These are phyloP conservation scores for Fusarium tupiense DNA, from an alignment of 2,329 filamentous ascomycete species.

Conservation along the genomic window DNA sequence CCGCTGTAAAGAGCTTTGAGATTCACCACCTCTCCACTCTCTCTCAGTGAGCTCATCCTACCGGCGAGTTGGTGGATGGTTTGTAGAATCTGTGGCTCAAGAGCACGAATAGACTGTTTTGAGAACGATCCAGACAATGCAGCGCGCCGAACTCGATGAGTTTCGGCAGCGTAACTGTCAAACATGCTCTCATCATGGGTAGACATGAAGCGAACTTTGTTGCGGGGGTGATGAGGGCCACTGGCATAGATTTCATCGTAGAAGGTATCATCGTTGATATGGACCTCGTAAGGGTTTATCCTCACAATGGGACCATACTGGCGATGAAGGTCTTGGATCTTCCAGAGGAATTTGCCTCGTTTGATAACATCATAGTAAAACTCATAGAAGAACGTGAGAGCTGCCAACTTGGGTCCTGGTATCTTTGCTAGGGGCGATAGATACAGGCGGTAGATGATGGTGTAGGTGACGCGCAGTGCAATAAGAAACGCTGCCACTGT, in stretches of 20 bases:
- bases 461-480: background rate
- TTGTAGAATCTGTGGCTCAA: background rate
- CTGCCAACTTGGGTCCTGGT: background rate
- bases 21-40: background rate
- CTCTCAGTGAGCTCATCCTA: background rate
- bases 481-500: background rate
- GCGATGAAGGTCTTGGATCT: background rate
- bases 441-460: background rate
- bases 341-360: background rate
- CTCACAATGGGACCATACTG: background rate
- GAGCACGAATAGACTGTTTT: background rate
- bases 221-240: background rate
- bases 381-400: background rate
- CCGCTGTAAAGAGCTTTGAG: background rate
- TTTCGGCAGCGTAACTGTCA: background rate
- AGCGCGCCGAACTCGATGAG: background rate
- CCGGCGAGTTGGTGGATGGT: background rate
- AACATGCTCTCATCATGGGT: slow-evolving; percentile 4
- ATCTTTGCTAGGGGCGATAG: background rate
- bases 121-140: background rate
- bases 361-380: slow-evolving; percentile 1
- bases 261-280: background rate
- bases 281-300: background rate
- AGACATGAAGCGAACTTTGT: slow-evolving; percentile 2
- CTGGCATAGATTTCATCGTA: background rate